phyloP scores from a whole-genome alignment of 1,284 basidiomycete genomes.

The Fomitopsis schrenkii region DNA sequence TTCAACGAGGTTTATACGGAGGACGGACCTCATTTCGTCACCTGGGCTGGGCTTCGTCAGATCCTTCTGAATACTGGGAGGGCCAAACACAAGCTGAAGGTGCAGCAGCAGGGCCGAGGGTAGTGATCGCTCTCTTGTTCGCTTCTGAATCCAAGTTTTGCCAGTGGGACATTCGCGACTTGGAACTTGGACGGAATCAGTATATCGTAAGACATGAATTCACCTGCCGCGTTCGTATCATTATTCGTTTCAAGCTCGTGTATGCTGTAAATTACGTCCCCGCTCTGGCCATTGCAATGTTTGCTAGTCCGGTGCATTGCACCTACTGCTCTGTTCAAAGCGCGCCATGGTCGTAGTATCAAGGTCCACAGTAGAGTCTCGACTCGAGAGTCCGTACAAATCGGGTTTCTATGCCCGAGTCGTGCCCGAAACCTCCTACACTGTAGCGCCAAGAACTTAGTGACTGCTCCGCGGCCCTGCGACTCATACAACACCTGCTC shows the following conservation, averaged over 20 bases:
- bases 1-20: constrained; percentile 9
- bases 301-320: too few species aligned
- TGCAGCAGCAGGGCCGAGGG: neutral
- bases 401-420: neutral
- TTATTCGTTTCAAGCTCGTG: neutral
- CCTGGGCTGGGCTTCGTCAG: constrained; percentile 11
- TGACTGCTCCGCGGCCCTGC: too few species aligned
- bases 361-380: too few species aligned
- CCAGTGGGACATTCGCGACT: neutral
- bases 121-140: too few species aligned
- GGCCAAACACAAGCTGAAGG: neutral
- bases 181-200: neutral
- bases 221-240: neutral
- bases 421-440: neutral
- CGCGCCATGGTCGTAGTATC: too few species aligned
- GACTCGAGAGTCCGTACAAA: too few species aligned
- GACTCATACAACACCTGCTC: neutral
- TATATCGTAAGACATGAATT: neutral
- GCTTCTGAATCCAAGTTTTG: too few species aligned
- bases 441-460: neutral
- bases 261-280: neutral
- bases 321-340: neutral
- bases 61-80: constrained; percentile 18
- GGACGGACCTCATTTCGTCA: constrained; percentile 16
- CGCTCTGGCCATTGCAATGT: too few species aligned